These are phyloP conservation scores for Candida neerlandica DNA, from an alignment of 1,139 yeast genomes.

Conservation along the genomic window DNA sequence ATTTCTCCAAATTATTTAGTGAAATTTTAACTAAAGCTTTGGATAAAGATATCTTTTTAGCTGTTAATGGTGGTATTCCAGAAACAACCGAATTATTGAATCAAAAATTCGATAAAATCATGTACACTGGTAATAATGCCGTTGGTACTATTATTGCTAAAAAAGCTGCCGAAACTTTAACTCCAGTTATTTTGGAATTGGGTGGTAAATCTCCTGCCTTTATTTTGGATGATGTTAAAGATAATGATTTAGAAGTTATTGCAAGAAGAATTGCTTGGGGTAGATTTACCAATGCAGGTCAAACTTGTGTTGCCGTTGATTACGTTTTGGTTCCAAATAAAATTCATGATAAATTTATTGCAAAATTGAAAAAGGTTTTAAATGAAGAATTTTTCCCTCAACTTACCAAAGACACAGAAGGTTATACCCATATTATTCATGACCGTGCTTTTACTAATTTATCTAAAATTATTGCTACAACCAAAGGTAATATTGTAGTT, in stretches of 20 bases:
- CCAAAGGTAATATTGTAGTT: conserved; percentile 61
- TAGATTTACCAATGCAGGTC: conserved; percentile 81
- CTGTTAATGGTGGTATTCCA: conserved; percentile 73
- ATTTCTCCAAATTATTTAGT: conserved; percentile 58
- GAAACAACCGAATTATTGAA: conserved; percentile 71
- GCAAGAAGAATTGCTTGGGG: conserved; percentile 79
- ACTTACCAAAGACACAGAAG: conserved; percentile 31
- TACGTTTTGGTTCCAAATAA: conserved; percentile 68
- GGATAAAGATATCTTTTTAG: conserved; percentile 58
- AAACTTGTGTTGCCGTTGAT: conserved; percentile 89
- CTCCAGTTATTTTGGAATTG: conserved; percentile 80
- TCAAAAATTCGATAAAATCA: conserved; percentile 75
- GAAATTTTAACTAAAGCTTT: conserved; percentile 55
- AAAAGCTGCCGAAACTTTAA: conserved; percentile 81
- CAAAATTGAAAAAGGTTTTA: conserved; percentile 44
- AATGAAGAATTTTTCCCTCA: conserved; percentile 45
- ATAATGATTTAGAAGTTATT: conserved; percentile 50
- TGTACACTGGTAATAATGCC: conserved; percentile 79
- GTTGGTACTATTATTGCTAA: conserved; percentile 80
- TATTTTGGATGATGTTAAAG: conserved; percentile 54
- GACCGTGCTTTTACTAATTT: conserved; percentile 60
- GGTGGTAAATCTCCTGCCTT: conserved; percentile 95
- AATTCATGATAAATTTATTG: conserved; percentile 55
- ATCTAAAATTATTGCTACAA: conserved; percentile 41
- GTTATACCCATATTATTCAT: conserved; percentile 66